Percentiles rank a stretch among this genome's conserved stretches.
phyloP scores from a whole-genome alignment of 805 yeast genomes.

The Wickerhamiella bombiphila region DNA sequence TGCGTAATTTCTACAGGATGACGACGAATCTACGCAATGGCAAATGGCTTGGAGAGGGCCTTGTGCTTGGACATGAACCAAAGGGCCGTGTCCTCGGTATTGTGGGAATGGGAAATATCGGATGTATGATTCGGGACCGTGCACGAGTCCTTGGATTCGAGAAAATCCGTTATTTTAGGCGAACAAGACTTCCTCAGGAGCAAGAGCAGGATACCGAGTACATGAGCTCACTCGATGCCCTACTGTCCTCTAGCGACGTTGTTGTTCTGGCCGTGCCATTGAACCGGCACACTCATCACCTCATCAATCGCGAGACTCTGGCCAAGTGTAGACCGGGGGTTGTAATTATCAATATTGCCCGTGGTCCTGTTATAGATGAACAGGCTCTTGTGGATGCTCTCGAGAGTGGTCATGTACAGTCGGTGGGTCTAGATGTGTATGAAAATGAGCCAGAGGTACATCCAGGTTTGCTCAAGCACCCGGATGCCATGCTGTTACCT shows the following conservation, averaged over 20 bases:
- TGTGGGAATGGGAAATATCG: conserved; percentile 51
- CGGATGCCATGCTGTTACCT: conserved; percentile 55
- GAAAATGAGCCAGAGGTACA: conserved; percentile 50
- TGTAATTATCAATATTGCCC: conserved; percentile 66
- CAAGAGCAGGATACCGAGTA: conserved; percentile 34
- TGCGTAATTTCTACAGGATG: conserved; percentile 33
- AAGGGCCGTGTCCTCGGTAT: conserved; percentile 38
- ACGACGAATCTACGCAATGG: conserved; percentile 31
- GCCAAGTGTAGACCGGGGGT: conserved; percentile 66
- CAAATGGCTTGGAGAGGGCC: conserved; percentile 31
- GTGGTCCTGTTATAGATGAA: conserved; percentile 70
- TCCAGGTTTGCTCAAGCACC: conserved; percentile 35
- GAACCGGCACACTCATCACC: conserved; percentile 55
- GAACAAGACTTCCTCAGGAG: conserved; percentile 31
- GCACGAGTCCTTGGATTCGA: conserved; percentile 35
- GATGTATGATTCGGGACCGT: conserved; percentile 38
- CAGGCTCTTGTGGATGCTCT: conserved; percentile 36
- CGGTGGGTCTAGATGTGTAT: conserved; percentile 52
- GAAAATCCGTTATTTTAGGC: conserved; percentile 36
- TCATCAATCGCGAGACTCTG: conserved; percentile 46
- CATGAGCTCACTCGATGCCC: conserved; percentile 37
- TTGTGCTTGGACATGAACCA: conserved; percentile 33
- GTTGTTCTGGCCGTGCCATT: conserved; percentile 66
- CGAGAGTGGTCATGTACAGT: conserved; percentile 37
- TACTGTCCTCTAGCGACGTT: conserved; percentile 49